Conservation (phyloP, 1,139 yeast genomes). For the Blastobotrys arbuscula region DNA sequence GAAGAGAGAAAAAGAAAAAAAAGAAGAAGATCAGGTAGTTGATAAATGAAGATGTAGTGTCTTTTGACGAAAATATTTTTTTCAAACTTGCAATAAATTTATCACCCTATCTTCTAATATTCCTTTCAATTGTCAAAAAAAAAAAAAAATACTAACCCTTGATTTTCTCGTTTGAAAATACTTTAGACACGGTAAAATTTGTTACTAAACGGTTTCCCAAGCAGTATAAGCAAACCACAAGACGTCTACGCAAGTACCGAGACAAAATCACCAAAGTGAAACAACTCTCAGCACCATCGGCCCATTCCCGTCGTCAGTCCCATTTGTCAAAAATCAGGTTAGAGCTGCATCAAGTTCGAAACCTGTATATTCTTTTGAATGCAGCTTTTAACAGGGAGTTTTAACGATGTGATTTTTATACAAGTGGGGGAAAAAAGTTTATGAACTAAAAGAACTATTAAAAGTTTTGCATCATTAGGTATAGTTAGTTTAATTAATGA, state of each 20-base stretch:
- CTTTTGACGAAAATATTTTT: no score
- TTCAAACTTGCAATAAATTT: no score
- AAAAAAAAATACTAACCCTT: neutral
- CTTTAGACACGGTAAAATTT: conserved; percentile 1
- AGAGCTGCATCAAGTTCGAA: neutral
- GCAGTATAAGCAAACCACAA: neutral
- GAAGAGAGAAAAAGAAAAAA: no score
- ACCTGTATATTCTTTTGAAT: neutral
- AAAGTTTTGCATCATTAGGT: no score
- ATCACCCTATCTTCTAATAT: no score
- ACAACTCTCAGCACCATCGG: neutral
- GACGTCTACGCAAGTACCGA: neutral
- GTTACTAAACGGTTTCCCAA: neutral
- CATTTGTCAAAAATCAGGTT: neutral
- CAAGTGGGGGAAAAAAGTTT: no score
- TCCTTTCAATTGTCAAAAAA: no score
- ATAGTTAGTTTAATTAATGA: no score
- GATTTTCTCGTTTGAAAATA: neutral
- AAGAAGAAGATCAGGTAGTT: no score
- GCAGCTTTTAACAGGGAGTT: conserved; percentile 1
- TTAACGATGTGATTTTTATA: neutral
- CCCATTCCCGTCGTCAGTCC: neutral
- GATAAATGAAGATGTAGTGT: no score
- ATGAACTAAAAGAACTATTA: no score
- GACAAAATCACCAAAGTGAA: neutral